Conservation (phyloP, 2,329 filamentous ascomycete genomes). For the Colletotrichum chlorophyti region DNA sequence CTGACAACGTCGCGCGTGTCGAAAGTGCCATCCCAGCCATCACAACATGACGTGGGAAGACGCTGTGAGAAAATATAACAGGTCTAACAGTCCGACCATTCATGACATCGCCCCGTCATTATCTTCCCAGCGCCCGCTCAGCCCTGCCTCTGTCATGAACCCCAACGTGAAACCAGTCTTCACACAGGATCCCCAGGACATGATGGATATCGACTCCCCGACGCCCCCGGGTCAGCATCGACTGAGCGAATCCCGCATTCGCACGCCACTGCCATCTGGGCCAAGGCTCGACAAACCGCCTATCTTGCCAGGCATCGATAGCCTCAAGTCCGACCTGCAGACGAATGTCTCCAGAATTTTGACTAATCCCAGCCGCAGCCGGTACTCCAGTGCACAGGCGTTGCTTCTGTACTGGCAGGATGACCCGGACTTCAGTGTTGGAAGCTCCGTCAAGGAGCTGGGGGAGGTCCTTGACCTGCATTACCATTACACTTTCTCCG, state of each 20-base stretch:
- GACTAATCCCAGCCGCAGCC: conserved; percentile 55
- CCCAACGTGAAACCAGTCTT: conserved; percentile 48
- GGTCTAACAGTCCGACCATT: conserved; percentile 57
- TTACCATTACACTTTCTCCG: conserved; percentile 58
- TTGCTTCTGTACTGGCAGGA: conserved; percentile 65
- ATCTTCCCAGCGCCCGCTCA: conserved; percentile 51
- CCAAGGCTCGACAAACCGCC: conserved; percentile 60
- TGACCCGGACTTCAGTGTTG: conserved; percentile 50
- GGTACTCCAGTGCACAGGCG: conserved; percentile 59
- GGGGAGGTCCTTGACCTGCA: conserved; percentile 56
- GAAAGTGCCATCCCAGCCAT: conserved; percentile 67
- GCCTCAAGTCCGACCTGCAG: conserved; percentile 60
- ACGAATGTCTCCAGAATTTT: conserved; percentile 56
- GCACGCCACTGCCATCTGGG: conserved; percentile 63
- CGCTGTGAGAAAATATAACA: conserved; percentile 59
- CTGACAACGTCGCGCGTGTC: conserved; percentile 21
- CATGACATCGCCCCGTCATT: conserved; percentile 55
- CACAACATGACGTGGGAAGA: conserved; percentile 69
- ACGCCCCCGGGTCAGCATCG: conserved; percentile 45
- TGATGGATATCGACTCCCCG: conserved; percentile 64
- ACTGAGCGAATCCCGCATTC: conserved; percentile 55
- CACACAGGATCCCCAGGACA: conserved; percentile 56
- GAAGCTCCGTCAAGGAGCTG: conserved; percentile 51
- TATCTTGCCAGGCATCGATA: conserved; percentile 57
- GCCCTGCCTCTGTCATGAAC: conserved; percentile 48